These are phyloP conservation scores for Macrocystidia cucumis DNA, from an alignment of 1,284 basidiomycete genomes.

Conservation along the genomic window DNA sequence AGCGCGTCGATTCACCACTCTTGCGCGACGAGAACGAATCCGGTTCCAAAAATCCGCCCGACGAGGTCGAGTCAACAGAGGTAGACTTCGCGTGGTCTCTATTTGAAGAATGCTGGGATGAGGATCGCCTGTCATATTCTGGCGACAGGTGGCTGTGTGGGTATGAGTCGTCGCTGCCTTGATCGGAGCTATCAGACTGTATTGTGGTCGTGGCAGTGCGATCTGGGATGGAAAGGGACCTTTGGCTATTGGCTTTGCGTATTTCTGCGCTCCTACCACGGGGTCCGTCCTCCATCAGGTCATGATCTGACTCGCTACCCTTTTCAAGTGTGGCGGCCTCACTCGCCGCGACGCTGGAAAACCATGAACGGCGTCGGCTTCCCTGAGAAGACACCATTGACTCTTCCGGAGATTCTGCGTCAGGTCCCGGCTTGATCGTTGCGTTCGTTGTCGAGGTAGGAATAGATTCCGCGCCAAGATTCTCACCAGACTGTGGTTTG, in stretches of 20 bases:
- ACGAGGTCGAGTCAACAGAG: slow-evolving; percentile 14
- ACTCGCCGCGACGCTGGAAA: slow-evolving; percentile 26
- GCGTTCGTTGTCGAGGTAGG: no score
- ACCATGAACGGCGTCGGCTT: slow-evolving; percentile 29
- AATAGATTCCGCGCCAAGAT: no score
- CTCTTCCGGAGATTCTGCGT: no score
- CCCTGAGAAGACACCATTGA: no score
- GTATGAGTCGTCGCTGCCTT: slow-evolving; percentile 16
- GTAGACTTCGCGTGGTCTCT: slow-evolving; percentile 14
- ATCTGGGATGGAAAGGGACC: slow-evolving; percentile 28
- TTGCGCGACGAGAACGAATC: background rate
- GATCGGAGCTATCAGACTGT: slow-evolving; percentile 12
- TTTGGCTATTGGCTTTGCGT: slow-evolving; percentile 18
- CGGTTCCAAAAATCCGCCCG: no score
- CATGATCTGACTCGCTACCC: no score
- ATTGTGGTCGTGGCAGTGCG: slow-evolving; percentile 16
- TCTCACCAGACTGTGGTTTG: no score
- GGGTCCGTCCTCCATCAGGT: no score
- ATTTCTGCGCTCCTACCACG: slow-evolving; percentile 23
- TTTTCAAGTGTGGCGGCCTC: no score
- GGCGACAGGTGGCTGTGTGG: slow-evolving; percentile 10
- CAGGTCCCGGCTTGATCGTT: no score
- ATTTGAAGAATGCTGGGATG: slow-evolving; percentile 22
- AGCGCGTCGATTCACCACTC: no score
- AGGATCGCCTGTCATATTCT: slow-evolving; percentile 17